Percentiles rank a stretch among this genome's conserved stretches.
These are phyloP conservation scores for Herpetomonas tarakana DNA, from an alignment of 208 protist species.

Conservation along the genomic window DNA sequence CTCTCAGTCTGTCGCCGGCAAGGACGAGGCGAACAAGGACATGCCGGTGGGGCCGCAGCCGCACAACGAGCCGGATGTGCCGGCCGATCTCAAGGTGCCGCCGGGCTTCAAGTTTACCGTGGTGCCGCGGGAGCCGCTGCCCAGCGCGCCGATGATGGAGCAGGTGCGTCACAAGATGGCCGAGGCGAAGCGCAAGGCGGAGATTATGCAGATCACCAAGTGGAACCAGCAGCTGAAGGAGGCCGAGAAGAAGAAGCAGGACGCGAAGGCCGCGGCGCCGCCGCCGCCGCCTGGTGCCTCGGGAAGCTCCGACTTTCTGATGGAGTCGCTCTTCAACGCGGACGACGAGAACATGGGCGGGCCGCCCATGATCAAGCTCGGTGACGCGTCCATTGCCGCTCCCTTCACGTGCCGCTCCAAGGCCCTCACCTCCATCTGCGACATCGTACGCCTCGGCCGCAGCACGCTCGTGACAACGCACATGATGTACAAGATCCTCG, in stretches of 20 bases:
- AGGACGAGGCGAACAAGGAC: constrained; percentile 21
- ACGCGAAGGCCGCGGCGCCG: constrained; percentile 44
- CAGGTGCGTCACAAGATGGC: constrained; percentile 76
- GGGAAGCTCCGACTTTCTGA: constrained; percentile 74
- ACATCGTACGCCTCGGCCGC: constrained; percentile 97
- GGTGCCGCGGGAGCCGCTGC: constrained; percentile 54
- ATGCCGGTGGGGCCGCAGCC: constrained; percentile 51
- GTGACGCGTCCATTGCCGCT: constrained; percentile 92
- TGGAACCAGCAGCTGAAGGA: constrained; percentile 83
- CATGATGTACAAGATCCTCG: constrained; percentile 99
- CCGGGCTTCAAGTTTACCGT: constrained; percentile 83
- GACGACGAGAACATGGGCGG: constrained; percentile 73
- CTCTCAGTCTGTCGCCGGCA: constrained; percentile 57
- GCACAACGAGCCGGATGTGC: constrained; percentile 87
- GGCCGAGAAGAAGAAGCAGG: constrained; percentile 45
- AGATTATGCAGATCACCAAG: constrained; percentile 70
- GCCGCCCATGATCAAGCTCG: constrained; percentile 89
- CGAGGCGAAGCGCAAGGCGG: constrained; percentile 76
- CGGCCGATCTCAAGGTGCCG: constrained; percentile 69
- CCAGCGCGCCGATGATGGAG: constrained; percentile 68
- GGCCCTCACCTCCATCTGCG: constrained; percentile 81
- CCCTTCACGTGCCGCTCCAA: constrained; percentile 93
- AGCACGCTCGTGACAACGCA: constrained; percentile 98
- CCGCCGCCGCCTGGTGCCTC: constrained; percentile 17
- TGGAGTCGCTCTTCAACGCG: constrained; percentile 88